These are phyloP conservation scores for Botryotinia calthae DNA, from an alignment of 2,329 filamentous ascomycete species.

Conservation along the genomic window DNA sequence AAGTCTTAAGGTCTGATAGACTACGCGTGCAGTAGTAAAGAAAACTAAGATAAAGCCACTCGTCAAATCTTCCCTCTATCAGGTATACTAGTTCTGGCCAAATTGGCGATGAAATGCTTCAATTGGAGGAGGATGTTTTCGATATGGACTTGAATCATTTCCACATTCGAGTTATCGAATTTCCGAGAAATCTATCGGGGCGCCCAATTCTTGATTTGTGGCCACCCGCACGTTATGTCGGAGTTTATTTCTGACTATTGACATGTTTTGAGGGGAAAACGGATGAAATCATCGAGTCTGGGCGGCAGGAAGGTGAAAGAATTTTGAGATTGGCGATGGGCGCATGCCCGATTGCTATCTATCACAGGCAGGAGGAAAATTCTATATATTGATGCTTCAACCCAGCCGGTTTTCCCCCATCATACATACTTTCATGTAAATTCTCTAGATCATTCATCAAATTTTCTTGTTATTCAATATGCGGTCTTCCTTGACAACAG, in stretches of 20 bases:
- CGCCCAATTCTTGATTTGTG: not conserved
- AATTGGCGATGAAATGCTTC: not conserved
- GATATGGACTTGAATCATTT: not conserved
- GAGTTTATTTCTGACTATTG: not conserved
- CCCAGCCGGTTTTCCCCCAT: not conserved
- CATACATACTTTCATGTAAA: not conserved
- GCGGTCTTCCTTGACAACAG: not conserved
- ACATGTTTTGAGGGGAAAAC: not conserved
- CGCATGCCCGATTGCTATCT: not conserved
- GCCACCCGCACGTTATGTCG: not conserved
- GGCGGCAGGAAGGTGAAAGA: not conserved
- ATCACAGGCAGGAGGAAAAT: not conserved
- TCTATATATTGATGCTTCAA: not conserved
- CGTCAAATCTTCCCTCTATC: not conserved
- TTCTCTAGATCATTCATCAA: not conserved
- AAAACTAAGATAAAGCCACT: not conserved
- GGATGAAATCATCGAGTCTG: not conserved
- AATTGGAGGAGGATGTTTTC: not conserved
- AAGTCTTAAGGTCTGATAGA: not conserved
- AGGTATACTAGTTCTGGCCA: not conserved
- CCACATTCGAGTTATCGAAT: not conserved
- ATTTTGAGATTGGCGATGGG: not conserved
- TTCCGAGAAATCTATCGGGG: not conserved
- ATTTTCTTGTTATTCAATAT: not conserved
- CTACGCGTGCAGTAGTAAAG: not conserved